Base-by-base conservation (phyloP, 1,139 yeast species). In the Kluyveromyces marxianus region DNA sequence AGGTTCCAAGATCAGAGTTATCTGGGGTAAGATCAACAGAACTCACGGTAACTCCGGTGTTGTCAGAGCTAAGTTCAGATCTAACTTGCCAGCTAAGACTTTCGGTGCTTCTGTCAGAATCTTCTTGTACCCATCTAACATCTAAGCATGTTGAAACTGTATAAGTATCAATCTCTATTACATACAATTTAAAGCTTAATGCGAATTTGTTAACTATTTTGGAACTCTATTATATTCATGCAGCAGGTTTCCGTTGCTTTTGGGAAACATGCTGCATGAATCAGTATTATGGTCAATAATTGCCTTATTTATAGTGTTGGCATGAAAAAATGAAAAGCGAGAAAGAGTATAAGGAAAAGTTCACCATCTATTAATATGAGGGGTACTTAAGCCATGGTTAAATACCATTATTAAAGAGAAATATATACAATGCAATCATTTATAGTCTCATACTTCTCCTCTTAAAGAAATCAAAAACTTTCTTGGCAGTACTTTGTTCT, bases 101-200 rank as follows among this genome's bases (percentile, higher is more conserved):
- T 89, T 92, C 73, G 98, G 98, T 79, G 97, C 98, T 72, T 85
- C 96, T 63, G 97, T 92, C 74, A 88, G 98, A 83, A 83, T 92
- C 81, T 89, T 92, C 95, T 90, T 92, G 77, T 92, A 92, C 88
- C 98, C 98, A 78, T 92, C 97, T 67, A 90, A 85, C 95, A 92
- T 92, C 84, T 92, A 90, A 87, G 62, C 52, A 48, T 50, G 48
- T 48, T 47, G 46, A 41, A 42, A 38, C 50, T 49, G 54, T 53
- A 45, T 52, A 51, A 50, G 54, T 51, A 54, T 50, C 50, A 41
- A 41, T 41, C 35, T 35, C 35, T 36, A 36, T 41, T 41, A 41
- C 43, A 40, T 48, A 45, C 47, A 49, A 49, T 49, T 46, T 51
- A 50, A 49, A 46, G 44, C 42, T 35, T 48, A 49, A 47, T 47